Base-by-base conservation (phyloP, 176 grass and related monocot species). In the Saccharum officinarum region DNA sequence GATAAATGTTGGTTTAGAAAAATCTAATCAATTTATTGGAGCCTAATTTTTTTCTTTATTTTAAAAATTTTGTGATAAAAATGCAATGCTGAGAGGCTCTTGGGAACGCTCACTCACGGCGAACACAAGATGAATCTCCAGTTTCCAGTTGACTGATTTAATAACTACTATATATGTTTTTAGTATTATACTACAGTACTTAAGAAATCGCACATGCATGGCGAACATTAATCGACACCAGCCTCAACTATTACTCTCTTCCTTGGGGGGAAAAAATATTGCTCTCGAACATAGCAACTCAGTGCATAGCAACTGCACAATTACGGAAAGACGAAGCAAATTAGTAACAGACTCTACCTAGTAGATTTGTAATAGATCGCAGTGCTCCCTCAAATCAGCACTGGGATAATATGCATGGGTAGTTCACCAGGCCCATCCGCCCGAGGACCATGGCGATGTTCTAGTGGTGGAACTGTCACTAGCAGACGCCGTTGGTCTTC, bases 401-500 rank as follows among this genome's bases (percentile, higher is more conserved):
- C 44, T 46, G 42, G 9, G 11, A 67, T 30, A 67, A 71, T 23
- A 65, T 12, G 38, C 12, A 76, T 52, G 3, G 52, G 71, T 85
- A 62, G 62, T 52, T 75, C 73, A 40, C 22, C 62, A 68, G 41
- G 25, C 63, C 28, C 42, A 10, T 44, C 42, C 10, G 15, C 49
- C 17, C 17, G 50, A 18, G 16, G 50, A 20, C 46, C 62, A 57
- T 40, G 59, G 22, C 10, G 15, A 49, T 16, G 70, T 71, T 65
- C 17, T 8, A 6, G 15, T 36, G 44, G 44, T 26, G 40, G 10
- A 8, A 75, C 3, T 18, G 18, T 23, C 57, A 25, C 76, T 98
- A 98, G 85, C 96, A 98, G 69, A 98, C 86, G 54, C 87, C 86
- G 11, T 98, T 98, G 85, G 89, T 89, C 83, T 87, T 95, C 54